These are phyloP conservation scores for Quillaja saponaria DNA, from an alignment of 306 rosid species.

Conservation along the genomic window DNA sequence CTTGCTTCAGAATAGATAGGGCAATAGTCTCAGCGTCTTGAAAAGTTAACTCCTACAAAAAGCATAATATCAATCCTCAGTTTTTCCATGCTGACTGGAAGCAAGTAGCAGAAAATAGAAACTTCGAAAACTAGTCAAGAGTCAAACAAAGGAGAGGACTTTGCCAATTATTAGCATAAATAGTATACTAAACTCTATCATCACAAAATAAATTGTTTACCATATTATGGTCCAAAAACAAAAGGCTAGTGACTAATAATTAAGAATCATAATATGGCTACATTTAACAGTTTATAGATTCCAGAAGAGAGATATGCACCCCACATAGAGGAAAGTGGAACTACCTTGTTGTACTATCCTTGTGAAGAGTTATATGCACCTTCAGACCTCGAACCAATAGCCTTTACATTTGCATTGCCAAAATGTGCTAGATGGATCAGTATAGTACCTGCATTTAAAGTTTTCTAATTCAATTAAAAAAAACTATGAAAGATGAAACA, in stretches of 20 bases:
- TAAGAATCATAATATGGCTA: not conserved
- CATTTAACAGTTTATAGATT: conserved; percentile 10
- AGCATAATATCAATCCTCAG: conserved; percentile 8
- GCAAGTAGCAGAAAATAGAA: conserved; percentile 1
- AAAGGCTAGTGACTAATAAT: too few relatives aligned
- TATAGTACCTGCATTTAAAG: conserved; percentile 66
- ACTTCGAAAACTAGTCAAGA: conserved; percentile 6
- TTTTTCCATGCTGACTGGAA: conserved; percentile 14
- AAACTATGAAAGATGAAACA: not conserved
- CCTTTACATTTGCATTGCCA: conserved; percentile 99
- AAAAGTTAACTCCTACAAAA: conserved; percentile 79
- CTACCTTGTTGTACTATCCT: conserved; percentile 85
- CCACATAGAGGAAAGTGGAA: not conserved
- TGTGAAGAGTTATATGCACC: conserved; percentile 98
- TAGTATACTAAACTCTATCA: not conserved
- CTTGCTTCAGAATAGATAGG: conserved; percentile 95
- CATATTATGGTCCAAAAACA: conserved; percentile 16
- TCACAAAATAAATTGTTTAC: conserved; percentile 8
- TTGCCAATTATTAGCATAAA: not conserved
- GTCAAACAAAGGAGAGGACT: not conserved
- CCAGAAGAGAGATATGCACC: not conserved
- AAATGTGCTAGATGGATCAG: conserved; percentile 98
- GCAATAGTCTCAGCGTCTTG: conserved; percentile 91
- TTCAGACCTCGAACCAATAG: conserved; percentile 98
- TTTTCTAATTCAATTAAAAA: conserved; percentile 17